These are phyloP conservation scores for Fonsecaea pedrosoi DNA, from an alignment of 2,329 filamentous ascomycete genomes.

Conservation along the genomic window DNA sequence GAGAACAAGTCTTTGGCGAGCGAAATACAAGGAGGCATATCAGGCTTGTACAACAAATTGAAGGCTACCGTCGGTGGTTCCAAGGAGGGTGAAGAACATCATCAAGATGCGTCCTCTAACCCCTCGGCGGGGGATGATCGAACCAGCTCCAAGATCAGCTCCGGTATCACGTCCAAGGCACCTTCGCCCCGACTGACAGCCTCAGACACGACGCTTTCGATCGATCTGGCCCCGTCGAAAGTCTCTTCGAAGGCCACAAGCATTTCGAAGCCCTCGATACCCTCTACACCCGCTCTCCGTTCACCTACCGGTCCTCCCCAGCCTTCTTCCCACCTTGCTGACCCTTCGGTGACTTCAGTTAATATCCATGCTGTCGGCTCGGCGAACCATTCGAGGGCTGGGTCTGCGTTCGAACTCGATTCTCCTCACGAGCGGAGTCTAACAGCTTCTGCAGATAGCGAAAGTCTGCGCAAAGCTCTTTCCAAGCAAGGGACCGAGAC, in stretches of 20 bases:
- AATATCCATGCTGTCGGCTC: conserved; percentile 47
- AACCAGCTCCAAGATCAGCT: conserved; percentile 30
- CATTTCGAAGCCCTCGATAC: conserved; percentile 51
- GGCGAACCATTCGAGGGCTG: conserved; percentile 35
- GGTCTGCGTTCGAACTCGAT: conserved; percentile 35
- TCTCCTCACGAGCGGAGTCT: conserved; percentile 32
- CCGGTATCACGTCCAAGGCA: conserved; percentile 33
- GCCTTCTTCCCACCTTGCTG: conserved; percentile 49
- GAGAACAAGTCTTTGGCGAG: conserved; percentile 74
- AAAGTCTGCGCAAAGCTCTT: conserved; percentile 36
- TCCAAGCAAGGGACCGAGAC: conserved; percentile 44
- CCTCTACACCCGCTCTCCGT: conserved; percentile 47
- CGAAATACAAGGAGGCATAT: conserved; percentile 84
- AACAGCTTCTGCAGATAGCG: conserved; percentile 31
- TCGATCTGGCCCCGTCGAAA: conserved; percentile 45
- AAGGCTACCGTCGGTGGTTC: conserved; percentile 79
- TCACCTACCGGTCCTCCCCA: conserved; percentile 48
- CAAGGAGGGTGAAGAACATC: conserved; percentile 53
- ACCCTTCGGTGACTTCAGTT: conserved; percentile 54
- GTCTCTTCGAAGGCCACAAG: conserved; percentile 52
- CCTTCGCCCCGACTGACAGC: conserved; percentile 35
- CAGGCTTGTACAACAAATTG: conserved; percentile 85
- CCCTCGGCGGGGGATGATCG: conserved; percentile 31
- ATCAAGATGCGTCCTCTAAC: conserved; percentile 27
- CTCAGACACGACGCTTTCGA: conserved; percentile 28